Evolutionary conservation across 352 stramenopile species (phyloP).

Genomic region (Globisporangium parvum): DNA sequence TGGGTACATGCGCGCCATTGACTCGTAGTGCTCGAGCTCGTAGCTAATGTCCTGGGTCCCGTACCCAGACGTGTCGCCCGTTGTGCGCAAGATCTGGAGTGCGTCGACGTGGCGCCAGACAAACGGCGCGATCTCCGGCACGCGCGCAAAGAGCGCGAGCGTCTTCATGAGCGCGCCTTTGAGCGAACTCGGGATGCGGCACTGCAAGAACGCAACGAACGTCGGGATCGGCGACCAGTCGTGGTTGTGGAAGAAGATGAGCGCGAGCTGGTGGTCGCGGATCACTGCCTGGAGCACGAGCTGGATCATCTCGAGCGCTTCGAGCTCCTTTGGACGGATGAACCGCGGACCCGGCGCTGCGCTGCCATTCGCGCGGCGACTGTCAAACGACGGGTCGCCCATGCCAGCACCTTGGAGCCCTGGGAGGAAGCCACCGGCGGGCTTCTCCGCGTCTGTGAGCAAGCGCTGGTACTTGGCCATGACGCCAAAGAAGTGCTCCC

Average conservation of each 20-base stretch:
- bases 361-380: conserved; percentile 5
- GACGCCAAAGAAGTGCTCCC: conserved; percentile 81
- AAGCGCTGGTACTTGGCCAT: conserved; percentile 84
- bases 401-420: conserved; percentile 11
- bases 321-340: conserved; percentile 77
- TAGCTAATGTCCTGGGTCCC: conserved; percentile 76
- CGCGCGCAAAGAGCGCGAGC: conserved; percentile 62
- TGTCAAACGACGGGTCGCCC: conserved; percentile 7
- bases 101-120: conserved; percentile 83
- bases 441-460: conserved; percentile 66
- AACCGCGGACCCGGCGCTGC: conserved; percentile 46
- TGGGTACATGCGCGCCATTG: conserved; percentile 65
- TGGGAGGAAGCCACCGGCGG: conserved; percentile 26
- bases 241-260: conserved; percentile 86
- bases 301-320: conserved; percentile 78
- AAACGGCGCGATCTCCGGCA: conserved; percentile 74
- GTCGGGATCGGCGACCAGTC: conserved; percentile 78
- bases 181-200: conserved; percentile 73
- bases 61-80: conserved; percentile 49
- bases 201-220: conserved; percentile 80
- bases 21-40: conserved; percentile 85
- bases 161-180: conserved; percentile 87
- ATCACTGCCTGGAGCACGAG: conserved; percentile 75
- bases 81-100: conserved; percentile 78
- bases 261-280: conserved; percentile 56